Conservation (phyloP, 2,329 filamentous ascomycete species). For the Beauveria sp. region DNA sequence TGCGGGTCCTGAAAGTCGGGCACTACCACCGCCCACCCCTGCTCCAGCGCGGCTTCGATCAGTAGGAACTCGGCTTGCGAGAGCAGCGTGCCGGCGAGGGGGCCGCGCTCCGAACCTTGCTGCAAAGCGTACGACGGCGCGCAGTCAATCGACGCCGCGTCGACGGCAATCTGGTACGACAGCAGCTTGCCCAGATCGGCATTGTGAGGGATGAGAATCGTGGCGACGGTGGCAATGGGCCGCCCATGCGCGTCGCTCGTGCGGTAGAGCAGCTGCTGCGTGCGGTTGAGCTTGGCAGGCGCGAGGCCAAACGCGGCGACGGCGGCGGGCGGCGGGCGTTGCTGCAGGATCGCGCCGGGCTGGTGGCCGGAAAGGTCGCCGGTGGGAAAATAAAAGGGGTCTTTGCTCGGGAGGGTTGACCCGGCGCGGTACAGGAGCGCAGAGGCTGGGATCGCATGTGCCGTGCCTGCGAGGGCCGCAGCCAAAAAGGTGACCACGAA, state of each 20-base stretch:
- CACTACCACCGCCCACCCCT: conserved; percentile 15
- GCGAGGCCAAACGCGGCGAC: conserved; percentile 14
- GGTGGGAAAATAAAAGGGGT: conserved; percentile 14
- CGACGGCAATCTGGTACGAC: conserved; percentile 35
- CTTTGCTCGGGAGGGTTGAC: conserved; percentile 21
- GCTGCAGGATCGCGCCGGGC: conserved; percentile 13
- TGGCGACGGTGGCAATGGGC: conserved; percentile 29
- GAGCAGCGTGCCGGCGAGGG: conserved; percentile 28
- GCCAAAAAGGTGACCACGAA: neutral
- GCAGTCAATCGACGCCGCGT: conserved; percentile 30
- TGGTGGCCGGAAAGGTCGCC: neutral
- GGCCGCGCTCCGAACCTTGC: conserved; percentile 14
- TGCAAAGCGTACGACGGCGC: conserved; percentile 20
- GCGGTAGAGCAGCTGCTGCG: conserved; percentile 31
- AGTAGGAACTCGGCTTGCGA: neutral
- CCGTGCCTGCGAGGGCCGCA: neutral
- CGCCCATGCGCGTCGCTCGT: conserved; percentile 28
- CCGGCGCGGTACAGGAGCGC: neutral
- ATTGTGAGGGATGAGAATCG: conserved; percentile 28
- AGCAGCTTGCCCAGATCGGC: conserved; percentile 23
- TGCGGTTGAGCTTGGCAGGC: conserved; percentile 15
- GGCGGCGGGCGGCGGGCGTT: conserved; percentile 10
- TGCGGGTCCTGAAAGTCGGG: conserved; percentile 5
- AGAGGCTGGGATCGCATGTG: neutral
- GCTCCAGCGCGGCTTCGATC: conserved; percentile 4